Base-by-base conservation (phyloP, 2,329 filamentous ascomycete species). In the Botrytis deweyae region DNA sequence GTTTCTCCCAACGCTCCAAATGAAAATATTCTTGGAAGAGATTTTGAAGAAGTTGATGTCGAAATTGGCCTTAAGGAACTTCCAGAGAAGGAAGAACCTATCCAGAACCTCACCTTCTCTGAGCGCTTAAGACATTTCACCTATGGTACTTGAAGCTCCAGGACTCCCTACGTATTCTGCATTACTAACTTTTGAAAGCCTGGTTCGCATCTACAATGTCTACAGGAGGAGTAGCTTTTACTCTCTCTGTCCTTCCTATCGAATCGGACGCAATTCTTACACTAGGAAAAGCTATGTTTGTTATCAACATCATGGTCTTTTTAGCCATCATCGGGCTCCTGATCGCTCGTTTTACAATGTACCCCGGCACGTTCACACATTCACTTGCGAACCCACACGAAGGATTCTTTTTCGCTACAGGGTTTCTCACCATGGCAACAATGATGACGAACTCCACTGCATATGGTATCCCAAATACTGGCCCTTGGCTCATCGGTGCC, bases 131-230 rank as follows among this genome's bases (percentile, higher is more conserved):
- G 70, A 20, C 72, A 73, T 70, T 73, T 73, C 44, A 73, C 72
- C 20, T 73, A 49, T 59, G 72, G 65, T 70, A 69, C 36, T 29
- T 67, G 46, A 40, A 52, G 33, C 65, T 38, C 36, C 40, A 59
- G n/a, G 40, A 44, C 64, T 78, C 20, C 68, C 78, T 10, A 76
- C 77, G 69, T 77, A 78, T 61, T 79, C 78, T 36, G 33, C 22
- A 29, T 38, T 20, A 29, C 65, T 67, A 52, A 80, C 78, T 36
- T 78, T 76, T 22, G 74, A 77, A 8, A 67, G 65, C 65, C n/a
- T 93, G 92, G 91, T 95, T 91, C 82, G 92, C 91, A 4, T 84
- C 89, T 49, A 91, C 91, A 3, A 94, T 94, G 92, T 92, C 90
- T 70, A 93, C 91, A 0, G 92, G 92, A 66, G 91, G 91, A 0